Evolutionary conservation across 108 stramenopile species (phyloP).

Genomic region (Cylindrotheca fusiformis): DNA sequence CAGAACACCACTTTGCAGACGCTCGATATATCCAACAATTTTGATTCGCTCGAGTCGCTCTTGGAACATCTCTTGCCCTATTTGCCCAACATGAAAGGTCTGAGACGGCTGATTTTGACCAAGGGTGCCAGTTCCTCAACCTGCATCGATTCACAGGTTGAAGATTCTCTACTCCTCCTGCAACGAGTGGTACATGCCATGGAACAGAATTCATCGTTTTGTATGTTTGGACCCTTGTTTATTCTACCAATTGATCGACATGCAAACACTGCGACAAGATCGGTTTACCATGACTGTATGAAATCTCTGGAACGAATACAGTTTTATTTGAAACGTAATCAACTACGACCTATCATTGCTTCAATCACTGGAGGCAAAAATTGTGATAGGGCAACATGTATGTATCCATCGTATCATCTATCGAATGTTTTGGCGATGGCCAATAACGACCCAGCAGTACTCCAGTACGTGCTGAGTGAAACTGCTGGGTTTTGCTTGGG

Average conservation of each 20-base stretch:
- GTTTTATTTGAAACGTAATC: not conserved
- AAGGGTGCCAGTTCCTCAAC: not conserved
- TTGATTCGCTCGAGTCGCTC: not conserved
- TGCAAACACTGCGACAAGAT: not conserved
- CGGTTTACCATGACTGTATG: not conserved
- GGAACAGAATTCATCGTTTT: not conserved
- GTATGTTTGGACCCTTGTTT: not conserved
- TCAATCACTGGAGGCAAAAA: not conserved
- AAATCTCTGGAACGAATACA: not conserved
- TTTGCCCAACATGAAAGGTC: not conserved
- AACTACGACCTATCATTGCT: not conserved
- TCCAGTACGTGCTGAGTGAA: not conserved
- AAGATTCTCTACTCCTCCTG: not conserved
- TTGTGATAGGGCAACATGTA: not conserved
- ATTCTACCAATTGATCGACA: not conserved
- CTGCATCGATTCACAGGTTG: not conserved
- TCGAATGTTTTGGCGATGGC: not conserved
- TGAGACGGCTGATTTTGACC: not conserved
- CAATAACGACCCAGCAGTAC: not conserved
- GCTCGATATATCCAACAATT: not conserved
- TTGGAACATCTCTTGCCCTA: not conserved
- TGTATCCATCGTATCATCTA: not conserved
- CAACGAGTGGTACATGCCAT: not conserved
- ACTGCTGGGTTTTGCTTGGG: not conserved
- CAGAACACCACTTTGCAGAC: not conserved